Evolutionary conservation across 23 red algal genomes (phyloP).

Genomic region (Chondrus crispus): DNA sequence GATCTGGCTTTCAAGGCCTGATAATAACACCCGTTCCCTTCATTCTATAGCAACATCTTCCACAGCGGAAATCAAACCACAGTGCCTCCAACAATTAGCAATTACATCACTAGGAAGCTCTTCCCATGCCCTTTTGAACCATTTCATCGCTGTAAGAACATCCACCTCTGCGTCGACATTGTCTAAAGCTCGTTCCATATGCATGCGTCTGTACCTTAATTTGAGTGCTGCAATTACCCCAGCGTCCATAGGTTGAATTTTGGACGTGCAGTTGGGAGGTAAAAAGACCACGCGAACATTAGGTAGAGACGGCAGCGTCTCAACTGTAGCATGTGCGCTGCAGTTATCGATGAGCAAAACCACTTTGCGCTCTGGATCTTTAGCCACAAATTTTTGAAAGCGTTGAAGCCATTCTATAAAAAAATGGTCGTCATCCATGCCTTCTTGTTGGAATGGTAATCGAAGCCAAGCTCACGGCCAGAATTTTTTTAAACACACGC

Average conservation of each 20-base stretch:
- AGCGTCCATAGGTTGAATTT: neutral
- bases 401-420: neutral
- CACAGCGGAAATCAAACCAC: neutral
- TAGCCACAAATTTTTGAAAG: neutral
- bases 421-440: neutral
- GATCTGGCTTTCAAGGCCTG: no score
- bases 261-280: neutral
- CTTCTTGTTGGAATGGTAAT: neutral
- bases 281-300: neutral
- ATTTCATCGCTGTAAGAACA: neutral
- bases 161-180: neutral
- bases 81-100: neutral
- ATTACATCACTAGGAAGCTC: neutral
- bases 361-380: neutral
- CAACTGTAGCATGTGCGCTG: neutral
- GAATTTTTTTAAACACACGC: neutral
- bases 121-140: neutral
- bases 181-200: neutral
- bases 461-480: neutral
- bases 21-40: no score
- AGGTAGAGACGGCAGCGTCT: neutral
- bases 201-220: neutral
- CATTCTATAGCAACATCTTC: no score
- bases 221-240: neutral
- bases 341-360: neutral